Conservation (phyloP, 192 early-diverging fungal species). For the Coemansia sp. region DNA sequence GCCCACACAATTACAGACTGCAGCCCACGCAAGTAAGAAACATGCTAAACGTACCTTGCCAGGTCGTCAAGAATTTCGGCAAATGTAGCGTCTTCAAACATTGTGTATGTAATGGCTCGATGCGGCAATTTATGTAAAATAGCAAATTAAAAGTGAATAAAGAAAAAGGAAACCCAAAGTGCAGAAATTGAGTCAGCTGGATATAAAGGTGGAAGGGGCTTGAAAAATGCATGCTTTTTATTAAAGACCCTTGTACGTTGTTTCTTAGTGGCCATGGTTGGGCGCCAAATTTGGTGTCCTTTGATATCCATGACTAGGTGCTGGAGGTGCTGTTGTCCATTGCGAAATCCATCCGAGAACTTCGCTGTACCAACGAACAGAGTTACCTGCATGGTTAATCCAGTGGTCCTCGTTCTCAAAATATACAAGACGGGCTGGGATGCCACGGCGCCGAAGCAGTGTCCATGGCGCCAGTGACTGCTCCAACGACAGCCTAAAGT, state of each 20-base stretch:
- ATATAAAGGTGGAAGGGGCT: background rate
- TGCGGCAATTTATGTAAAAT: constrained; percentile 4
- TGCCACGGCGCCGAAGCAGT: constrained; percentile 68
- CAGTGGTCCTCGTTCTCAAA: constrained; percentile 78
- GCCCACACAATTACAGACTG: background rate
- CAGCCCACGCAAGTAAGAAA: background rate
- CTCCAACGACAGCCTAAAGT: constrained; percentile 68
- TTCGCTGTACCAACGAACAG: constrained; percentile 70
- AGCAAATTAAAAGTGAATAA: constrained; percentile 1
- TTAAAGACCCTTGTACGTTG: background rate
- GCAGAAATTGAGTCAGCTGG: background rate
- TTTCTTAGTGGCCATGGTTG: no score
- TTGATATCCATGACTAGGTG: background rate
- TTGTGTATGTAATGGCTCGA: constrained; percentile 17
- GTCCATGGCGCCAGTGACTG: constrained; percentile 76
- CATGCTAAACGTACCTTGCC: constrained; percentile 55
- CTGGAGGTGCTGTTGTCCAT: background rate
- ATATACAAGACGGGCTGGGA: constrained; percentile 68
- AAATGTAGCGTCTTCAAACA: constrained; percentile 68
- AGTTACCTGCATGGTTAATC: constrained; percentile 73
- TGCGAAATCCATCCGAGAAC: constrained; percentile 64
- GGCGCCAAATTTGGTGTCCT: no score
- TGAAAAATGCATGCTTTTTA: background rate
- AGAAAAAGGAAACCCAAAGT: background rate
- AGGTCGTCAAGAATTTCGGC: constrained; percentile 86